A percentile compares a stretch with the other conserved stretches of the same genome.
Conservation (phyloP, 177 flowering plant species). For the Vitis hybrid region DNA sequence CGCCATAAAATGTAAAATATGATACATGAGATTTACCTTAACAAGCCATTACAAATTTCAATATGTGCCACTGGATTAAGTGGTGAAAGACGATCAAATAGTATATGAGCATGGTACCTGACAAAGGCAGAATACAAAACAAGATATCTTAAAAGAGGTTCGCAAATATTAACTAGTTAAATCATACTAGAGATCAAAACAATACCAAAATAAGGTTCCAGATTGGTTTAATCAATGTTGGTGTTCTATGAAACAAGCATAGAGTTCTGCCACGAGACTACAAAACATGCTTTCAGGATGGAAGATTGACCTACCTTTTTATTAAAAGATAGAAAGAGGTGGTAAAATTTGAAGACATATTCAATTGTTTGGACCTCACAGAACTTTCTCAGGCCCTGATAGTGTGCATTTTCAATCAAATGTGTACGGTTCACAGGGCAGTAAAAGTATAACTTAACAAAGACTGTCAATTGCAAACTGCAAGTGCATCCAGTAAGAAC, state of each 20-base stretch:
- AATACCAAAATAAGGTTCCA: neutral
- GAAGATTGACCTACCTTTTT: neutral
- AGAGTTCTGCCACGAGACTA: neutral
- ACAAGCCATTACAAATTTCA: constrained; percentile 74
- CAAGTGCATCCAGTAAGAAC: no score
- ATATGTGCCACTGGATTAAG: constrained; percentile 86
- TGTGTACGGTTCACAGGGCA: neutral
- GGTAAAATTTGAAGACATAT: neutral
- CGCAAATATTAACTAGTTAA: neutral
- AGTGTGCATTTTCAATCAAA: neutral
- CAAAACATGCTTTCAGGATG: neutral
- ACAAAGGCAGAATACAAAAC: constrained; percentile 10
- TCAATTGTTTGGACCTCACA: neutral
- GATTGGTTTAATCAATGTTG: neutral
- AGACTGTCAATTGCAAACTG: neutral
- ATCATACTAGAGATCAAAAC: neutral
- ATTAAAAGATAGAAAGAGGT: neutral
- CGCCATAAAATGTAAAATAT: neutral
- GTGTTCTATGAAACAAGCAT: neutral
- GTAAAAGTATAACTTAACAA: neutral
- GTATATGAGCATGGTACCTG: constrained; percentile 87
- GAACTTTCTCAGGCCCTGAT: neutral
- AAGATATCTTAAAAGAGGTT: neutral
- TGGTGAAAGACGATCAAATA: constrained; percentile 78
- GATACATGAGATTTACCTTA: constrained; percentile 53